These are phyloP conservation scores for Staphylotrichum tortipilum DNA, from an alignment of 495 filamentous ascomycete species.

Conservation along the genomic window DNA sequence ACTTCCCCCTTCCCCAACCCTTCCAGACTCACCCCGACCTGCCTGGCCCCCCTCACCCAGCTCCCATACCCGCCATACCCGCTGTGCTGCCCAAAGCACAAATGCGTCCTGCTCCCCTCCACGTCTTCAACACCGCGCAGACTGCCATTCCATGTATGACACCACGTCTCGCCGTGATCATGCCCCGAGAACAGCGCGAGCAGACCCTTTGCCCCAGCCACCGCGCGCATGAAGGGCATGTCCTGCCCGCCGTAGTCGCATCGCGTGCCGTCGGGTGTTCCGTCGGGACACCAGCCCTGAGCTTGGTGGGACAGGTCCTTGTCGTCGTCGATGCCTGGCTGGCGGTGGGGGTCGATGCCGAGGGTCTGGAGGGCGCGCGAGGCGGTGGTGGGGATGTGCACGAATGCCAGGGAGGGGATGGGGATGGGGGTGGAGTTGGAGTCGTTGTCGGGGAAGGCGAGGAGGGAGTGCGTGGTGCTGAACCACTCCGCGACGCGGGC, in stretches of 20 bases:
- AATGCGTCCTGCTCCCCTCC: slow-evolving; percentile 30
- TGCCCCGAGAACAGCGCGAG: slow-evolving; percentile 61
- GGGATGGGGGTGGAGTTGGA: slow-evolving; percentile 25
- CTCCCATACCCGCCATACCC: slow-evolving; percentile 67
- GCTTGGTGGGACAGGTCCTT: slow-evolving; percentile 41
- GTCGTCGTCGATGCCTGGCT: slow-evolving; percentile 63
- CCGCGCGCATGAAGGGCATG: slow-evolving; percentile 54
- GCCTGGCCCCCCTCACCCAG: slow-evolving; percentile 53
- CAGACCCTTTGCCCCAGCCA: slow-evolving; percentile 47
- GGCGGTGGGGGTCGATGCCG: slow-evolving; percentile 29
- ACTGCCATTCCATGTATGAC: slow-evolving; percentile 43
- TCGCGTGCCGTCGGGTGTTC: slow-evolving; percentile 7
- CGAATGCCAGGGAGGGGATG: slow-evolving; percentile 62
- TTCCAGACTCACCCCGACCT: slow-evolving; percentile 42
- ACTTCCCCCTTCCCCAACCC: slow-evolving; percentile 32
- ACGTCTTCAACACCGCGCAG: too few species aligned
- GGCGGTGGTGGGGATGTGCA: slow-evolving; percentile 60
- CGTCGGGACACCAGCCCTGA: slow-evolving; percentile 43
- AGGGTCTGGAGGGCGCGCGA: slow-evolving; percentile 45
- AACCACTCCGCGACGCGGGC: slow-evolving; percentile 54
- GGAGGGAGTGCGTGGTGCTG: slow-evolving; percentile 31
- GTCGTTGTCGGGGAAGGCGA: slow-evolving; percentile 30
- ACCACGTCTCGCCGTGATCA: slow-evolving; percentile 66
- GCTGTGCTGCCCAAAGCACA: slow-evolving; percentile 64
- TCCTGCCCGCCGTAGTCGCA: slow-evolving; percentile 49